Conservation (phyloP, 805 yeast species). For the Monosporozyma servazzii region DNA sequence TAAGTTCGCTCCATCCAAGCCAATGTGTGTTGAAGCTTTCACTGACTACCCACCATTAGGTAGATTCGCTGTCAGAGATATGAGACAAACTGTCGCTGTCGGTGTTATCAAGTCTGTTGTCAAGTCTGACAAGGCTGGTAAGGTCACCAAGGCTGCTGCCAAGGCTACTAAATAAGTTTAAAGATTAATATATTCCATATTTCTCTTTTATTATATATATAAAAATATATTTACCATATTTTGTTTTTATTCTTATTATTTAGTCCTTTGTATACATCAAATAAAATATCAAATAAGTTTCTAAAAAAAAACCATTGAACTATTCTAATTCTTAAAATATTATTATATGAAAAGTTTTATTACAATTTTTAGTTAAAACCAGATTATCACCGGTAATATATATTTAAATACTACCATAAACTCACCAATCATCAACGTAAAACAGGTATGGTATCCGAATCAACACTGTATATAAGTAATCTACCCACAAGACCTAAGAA, state of each 20-base stretch:
- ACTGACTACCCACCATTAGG: conserved; percentile 94
- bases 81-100: conserved; percentile 99
- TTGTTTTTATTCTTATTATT: conserved; percentile 14
- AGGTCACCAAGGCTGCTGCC: conserved; percentile 91
- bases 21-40: conserved; percentile 92
- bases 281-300: conserved; percentile 1
- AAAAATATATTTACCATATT: conserved; percentile 6
- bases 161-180: conserved; percentile 27
- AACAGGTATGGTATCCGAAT: background rate
- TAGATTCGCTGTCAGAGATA: conserved; percentile 98
- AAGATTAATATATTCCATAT: background rate
- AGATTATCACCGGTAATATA: too few species aligned
- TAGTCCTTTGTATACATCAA: conserved; percentile 6
- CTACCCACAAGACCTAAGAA: conserved; percentile 20
- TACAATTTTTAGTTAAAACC: too few species aligned
- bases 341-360: background rate
- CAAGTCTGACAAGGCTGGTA: conserved; percentile 78
- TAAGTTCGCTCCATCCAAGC: conserved; percentile 78
- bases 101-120: conserved; percentile 97
- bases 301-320: background rate
- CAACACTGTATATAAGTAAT: conserved; percentile 15
- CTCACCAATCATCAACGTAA: too few species aligned
- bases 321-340: too few species aligned
- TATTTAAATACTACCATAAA: too few species aligned
- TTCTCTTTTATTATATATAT: conserved; percentile 4